Evolutionary conservation across 768 basidiomycete genomes (phyloP).

Genomic region (Porphyrellus cyaneotinctus): DNA sequence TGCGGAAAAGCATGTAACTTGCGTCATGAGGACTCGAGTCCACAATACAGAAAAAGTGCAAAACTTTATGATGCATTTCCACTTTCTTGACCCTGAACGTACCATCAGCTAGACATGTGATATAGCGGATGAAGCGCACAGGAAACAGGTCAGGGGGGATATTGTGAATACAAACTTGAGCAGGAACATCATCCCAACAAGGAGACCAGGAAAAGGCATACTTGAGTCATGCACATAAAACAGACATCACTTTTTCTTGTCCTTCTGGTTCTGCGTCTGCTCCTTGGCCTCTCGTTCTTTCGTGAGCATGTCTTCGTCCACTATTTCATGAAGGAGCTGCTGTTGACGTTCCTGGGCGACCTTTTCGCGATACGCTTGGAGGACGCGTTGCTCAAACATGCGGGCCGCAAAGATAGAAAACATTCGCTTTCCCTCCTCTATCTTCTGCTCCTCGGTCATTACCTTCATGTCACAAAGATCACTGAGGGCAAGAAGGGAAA

Average conservation of each 20-base stretch:
- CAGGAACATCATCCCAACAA: constrained; percentile 12
- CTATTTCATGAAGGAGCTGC: constrained; percentile 89
- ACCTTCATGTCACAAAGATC: constrained; percentile 36
- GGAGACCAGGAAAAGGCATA: neutral
- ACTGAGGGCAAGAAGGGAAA: constrained; percentile 7
- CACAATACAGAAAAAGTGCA: constrained; percentile 18
- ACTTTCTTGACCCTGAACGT: constrained; percentile 26
- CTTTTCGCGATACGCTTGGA: constrained; percentile 93
- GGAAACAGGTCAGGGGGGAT: neutral
- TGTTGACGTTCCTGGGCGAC: constrained; percentile 94
- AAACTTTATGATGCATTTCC: constrained; percentile 39
- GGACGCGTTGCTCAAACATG: constrained; percentile 98
- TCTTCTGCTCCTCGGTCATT: constrained; percentile 95
- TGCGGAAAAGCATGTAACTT: neutral
- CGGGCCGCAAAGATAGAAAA: constrained; percentile 99
- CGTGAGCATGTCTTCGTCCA: constrained; percentile 86
- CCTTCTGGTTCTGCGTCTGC: constrained; percentile 94
- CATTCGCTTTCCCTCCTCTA: constrained; percentile 99
- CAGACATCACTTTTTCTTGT: constrained; percentile 79
- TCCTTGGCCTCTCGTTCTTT: constrained; percentile 90
- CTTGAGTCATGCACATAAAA: constrained; percentile 3
- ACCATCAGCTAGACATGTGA: constrained; percentile 13
- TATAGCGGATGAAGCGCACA: constrained; percentile 28
- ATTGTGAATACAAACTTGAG: neutral
- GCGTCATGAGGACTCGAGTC: neutral